Conservation (phyloP, 768 basidiomycete species). For the Tylopilus cervinicoccineus region DNA sequence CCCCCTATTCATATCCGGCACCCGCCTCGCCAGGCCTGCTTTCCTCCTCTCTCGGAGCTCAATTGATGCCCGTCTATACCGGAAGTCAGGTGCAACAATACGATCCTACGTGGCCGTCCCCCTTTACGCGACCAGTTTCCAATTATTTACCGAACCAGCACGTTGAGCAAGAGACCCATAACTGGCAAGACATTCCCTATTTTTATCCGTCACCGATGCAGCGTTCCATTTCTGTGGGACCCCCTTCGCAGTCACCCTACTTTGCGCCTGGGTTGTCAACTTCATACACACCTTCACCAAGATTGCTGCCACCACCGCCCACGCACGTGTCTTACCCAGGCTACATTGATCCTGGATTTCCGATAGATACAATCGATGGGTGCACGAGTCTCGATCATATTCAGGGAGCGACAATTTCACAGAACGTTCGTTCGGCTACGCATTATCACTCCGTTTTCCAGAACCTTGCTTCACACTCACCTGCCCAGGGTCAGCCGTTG, state of each 20-base stretch:
- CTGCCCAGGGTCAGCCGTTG: constrained; percentile 2
- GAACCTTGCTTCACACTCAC: constrained; percentile 36
- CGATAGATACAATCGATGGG: constrained; percentile 11
- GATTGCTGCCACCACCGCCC: constrained; percentile 28
- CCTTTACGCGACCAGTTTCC: constrained; percentile 3
- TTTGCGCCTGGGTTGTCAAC: constrained; percentile 37
- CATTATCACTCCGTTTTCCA: constrained; percentile 62
- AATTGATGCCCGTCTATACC: constrained; percentile 7
- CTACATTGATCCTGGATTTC: constrained; percentile 16
- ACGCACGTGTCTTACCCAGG: constrained; percentile 19
- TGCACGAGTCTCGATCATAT: constrained; percentile 47
- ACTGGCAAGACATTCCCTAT: constrained; percentile 16
- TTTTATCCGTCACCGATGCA: constrained; percentile 38
- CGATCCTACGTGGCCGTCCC: constrained; percentile 8
- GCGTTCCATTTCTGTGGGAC: constrained; percentile 53
- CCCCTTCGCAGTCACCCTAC: constrained; percentile 29
- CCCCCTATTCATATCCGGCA: constrained; percentile 18
- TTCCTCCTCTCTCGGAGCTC: constrained; percentile 24
- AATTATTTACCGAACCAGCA: constrained; percentile 7
- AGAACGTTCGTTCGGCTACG: constrained; percentile 54
- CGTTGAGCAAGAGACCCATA: constrained; percentile 8
- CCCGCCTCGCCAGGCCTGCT: constrained; percentile 17
- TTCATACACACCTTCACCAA: constrained; percentile 15
- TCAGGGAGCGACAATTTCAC: constrained; percentile 58
- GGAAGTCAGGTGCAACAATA: constrained; percentile 8